phyloP scores from a whole-genome alignment of 139 green algal species.

The Penium margaritaceum region DNA sequence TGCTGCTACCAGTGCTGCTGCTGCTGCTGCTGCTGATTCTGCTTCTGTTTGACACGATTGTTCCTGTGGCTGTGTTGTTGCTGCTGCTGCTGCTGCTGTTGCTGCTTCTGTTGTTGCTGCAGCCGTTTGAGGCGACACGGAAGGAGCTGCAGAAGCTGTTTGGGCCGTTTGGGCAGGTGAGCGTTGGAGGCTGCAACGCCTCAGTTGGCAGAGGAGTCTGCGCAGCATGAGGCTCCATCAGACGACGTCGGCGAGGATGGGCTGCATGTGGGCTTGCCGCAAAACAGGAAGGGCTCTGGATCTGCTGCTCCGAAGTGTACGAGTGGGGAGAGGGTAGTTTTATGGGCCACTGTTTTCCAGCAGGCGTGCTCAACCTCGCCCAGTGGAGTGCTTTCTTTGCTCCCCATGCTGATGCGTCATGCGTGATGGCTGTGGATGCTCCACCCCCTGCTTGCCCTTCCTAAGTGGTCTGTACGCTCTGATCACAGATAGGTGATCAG shows the following conservation, averaged over 20 bases:
- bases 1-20: too few species aligned
- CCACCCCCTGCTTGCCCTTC: too few species aligned
- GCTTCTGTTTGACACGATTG: too few species aligned
- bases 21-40: too few species aligned
- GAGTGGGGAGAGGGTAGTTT: too few species aligned
- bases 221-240: not conserved
- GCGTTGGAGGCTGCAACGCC: not conserved
- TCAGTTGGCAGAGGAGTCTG: not conserved
- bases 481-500: not conserved
- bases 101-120: not conserved
- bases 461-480: not conserved
- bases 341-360: too few species aligned
- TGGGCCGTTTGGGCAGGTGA: slow-evolving; percentile 73
- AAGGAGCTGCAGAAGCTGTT: slow-evolving; percentile 86
- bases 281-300: not conserved
- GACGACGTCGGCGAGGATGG: not conserved
- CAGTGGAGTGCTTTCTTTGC: too few species aligned
- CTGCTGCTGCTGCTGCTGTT: too few species aligned
- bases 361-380: too few species aligned
- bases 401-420: too few species aligned
- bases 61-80: too few species aligned
- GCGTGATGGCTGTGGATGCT: too few species aligned
- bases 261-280: not conserved
- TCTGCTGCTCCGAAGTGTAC: not conserved
- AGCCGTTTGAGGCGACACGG: slow-evolving; percentile 87